Base-by-base conservation (phyloP, 257 asterid species). In the Jasminum sambac region DNA sequence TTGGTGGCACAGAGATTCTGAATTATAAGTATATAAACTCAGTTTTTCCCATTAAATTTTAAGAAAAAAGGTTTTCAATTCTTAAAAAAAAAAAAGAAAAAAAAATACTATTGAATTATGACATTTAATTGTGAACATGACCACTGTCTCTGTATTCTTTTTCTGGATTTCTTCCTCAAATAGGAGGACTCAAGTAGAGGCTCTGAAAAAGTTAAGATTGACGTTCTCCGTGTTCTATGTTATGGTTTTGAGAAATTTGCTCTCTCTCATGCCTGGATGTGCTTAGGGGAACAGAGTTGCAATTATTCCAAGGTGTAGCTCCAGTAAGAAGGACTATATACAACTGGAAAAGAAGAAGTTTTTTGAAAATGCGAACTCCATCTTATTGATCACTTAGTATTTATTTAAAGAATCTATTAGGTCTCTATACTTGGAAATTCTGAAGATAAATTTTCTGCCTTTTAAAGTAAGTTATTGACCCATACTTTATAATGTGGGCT, bases 401-500 rank as follows among this genome's bases (percentile, higher is more conserved):
- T 48, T 48, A 48, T 48, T 48, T 6, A 48, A n/a, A 48, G 58
- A 48, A n/a, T 19, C 11, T 48, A n/a, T n/a, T 48, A 48, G 17
- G 58, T 48, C 11, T 16, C n/a, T 48, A 5, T 8, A 48, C 24
- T n/a, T 48, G 11, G 11, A n/a, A n/a, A 16, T 48, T 48, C 6
- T 48, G 24, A 1, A 48, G 24, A n/a, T 48, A 48, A 6, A 48
- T 48, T 48, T 48, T 16, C 58, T 14, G 58, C 24, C 17, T n/a
- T 17, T 6, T 17, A 16, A n/a, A 48, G 24, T 16, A 48, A 48
- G 58, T 14, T n/a, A 48, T 46, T n/a, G 9, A 13, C 57, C 57
- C 44, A 41, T 58, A 65, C 16, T 40, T 25, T 40, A 26, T 26
- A 30, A 23, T 8, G 5, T 70, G 74, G 74, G 25, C 41, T 9